Evolutionary conservation across 768 basidiomycete genomes (phyloP).

Genomic region (Leccinum barrowsii): DNA sequence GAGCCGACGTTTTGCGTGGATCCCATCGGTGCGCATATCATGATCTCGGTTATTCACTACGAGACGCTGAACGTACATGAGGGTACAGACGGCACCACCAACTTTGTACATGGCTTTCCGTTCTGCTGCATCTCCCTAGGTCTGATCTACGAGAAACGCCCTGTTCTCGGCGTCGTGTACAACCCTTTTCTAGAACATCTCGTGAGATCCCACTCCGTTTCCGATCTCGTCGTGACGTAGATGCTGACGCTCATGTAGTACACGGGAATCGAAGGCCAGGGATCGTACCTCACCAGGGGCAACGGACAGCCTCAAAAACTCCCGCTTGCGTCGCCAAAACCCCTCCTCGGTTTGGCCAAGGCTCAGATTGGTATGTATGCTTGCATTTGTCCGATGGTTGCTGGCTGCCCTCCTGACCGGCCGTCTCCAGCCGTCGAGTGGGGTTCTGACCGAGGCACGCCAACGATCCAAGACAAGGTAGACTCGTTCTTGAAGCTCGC

Average conservation of each 20-base stretch:
- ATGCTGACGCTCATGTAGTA: slow-evolving; percentile 42
- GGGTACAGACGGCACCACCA: slow-evolving; percentile 76
- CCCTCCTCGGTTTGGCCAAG: slow-evolving; percentile 63
- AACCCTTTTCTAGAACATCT: slow-evolving; percentile 89
- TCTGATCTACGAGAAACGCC: slow-evolving; percentile 74
- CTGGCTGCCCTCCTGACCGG: slow-evolving; percentile 4
- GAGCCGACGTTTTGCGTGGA: slow-evolving; percentile 95
- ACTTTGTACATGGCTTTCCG: slow-evolving; percentile 84
- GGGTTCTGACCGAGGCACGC: slow-evolving; percentile 71
- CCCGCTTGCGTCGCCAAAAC: slow-evolving; percentile 63
- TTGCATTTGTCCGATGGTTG: background rate
- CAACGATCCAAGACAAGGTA: slow-evolving; percentile 54
- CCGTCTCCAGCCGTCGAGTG: slow-evolving; percentile 68
- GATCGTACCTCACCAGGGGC: slow-evolving; percentile 67
- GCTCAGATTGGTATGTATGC: slow-evolving; percentile 59
- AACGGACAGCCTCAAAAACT: slow-evolving; percentile 48
- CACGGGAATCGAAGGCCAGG: slow-evolving; percentile 73
- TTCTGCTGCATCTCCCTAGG: slow-evolving; percentile 91
- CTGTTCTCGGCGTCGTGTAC: slow-evolving; percentile 88
- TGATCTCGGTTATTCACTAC: background rate
- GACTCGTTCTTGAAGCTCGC: slow-evolving; percentile 72
- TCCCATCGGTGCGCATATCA: slow-evolving; percentile 66
- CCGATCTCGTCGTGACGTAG: background rate
- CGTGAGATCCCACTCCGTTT: slow-evolving; percentile 32
- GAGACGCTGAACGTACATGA: background rate